Evolutionary conservation across 2,329 filamentous ascomycete species (phyloP), one percentile per base, ranked within the genome.

Genomic region (Botrytis hyacinthi): DNA sequence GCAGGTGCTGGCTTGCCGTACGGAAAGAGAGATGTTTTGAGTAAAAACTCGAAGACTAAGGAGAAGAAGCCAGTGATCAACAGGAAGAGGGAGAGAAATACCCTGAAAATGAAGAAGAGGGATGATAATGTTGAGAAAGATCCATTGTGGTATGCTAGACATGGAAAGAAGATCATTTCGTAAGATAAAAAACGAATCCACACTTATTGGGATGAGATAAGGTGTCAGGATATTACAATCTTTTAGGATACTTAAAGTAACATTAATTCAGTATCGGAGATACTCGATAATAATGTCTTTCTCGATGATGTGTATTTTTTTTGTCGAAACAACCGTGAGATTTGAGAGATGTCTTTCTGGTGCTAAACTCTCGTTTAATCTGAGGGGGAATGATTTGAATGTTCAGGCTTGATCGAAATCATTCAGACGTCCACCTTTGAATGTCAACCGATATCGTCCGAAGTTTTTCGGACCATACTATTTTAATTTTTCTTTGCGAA

Each of bases 1-100:
- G 73, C 72, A 35, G 80, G 79, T 16, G 72, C 20, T 40, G 67
- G 72, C n/a, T 51, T 80, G 4, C 29, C 74, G 20, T 76, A 78
- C 74, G 74, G 74, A 66, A 61, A 68, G 32, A 42, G 54, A 29
- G 32, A n/a, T 22, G 48, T 69, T 9, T 29, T 35, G 54, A 62
- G 29, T 46, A 40, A 26, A 18, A 35, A 57, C n/a, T 69, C 66
- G 48, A 69, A 32, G 26, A 57, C 37, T 10, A 57, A 60, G 48
- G 35, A 29, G 32, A 72, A 60, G 62, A 72, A 68, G 22, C 42
- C 69, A 22, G 51, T 40, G 18, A 40, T 60, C 12, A 60, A 68
- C 40, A 60, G 26, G 22, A 59, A 54, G 71, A 72, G 6, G 14
- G 65, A 57, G 16, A 48, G 40, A 3, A 72, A 72, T 40, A 72